Percentiles rank a stretch among this genome's conserved stretches.
These are phyloP conservation scores for Thelonectria olida DNA, from an alignment of 2,329 filamentous ascomycete species.

Conservation along the genomic window DNA sequence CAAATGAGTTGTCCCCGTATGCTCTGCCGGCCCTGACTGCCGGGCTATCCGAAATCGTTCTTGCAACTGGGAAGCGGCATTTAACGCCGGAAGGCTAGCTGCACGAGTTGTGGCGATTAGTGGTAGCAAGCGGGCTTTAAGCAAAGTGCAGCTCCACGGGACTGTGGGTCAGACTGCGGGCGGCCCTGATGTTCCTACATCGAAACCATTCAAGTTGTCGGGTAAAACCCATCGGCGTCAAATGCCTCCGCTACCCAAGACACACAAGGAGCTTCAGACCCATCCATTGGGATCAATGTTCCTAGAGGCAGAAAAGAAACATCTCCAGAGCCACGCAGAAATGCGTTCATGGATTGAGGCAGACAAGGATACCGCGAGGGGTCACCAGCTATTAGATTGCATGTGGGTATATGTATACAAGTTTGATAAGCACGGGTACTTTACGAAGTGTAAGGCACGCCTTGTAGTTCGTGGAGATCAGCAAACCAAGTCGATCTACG, in stretches of 20 bases:
- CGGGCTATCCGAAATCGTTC: too few species aligned
- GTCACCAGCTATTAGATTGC: neutral
- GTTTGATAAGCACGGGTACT: neutral
- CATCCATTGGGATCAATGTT: neutral
- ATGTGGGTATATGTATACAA: slow-evolving; percentile 9
- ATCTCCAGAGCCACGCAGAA: neutral
- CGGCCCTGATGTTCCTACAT: too few species aligned
- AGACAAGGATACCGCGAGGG: neutral
- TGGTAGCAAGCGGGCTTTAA: too few species aligned
- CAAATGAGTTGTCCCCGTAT: too few species aligned
- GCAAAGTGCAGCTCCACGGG: too few species aligned
- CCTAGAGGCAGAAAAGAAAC: neutral
- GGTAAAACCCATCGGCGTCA: too few species aligned
- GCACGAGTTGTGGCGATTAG: too few species aligned
- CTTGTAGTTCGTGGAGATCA: neutral
- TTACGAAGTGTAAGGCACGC: neutral
- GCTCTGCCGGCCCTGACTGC: too few species aligned
- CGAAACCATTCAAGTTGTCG: too few species aligned
- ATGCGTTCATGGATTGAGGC: neutral
- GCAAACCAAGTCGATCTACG: neutral
- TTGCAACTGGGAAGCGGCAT: too few species aligned
- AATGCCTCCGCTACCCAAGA: neutral
- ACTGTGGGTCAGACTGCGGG: too few species aligned
- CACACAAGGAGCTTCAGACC: neutral
- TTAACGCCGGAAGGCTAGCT: too few species aligned